Evolutionary conservation across 805 yeast species (phyloP), one percentile per base, ranked within the genome.

Genomic region (Cyberlindnera petersonii): DNA sequence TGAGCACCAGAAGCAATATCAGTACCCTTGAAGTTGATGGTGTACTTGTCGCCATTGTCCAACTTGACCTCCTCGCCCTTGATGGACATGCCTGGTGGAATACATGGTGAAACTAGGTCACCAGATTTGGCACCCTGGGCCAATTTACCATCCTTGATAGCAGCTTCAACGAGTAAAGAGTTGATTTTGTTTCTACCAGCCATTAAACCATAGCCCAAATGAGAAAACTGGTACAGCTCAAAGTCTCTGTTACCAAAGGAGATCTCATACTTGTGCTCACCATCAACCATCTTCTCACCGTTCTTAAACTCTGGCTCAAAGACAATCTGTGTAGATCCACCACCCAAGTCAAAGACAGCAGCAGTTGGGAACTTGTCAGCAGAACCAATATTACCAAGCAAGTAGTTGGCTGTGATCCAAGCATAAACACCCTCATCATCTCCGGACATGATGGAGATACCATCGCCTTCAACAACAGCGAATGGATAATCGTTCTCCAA

Each of bases 251-350:
- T 83, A 44, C 96, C 98, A 62, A 91, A 93, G 17, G 71, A 62
- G 50, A 88, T 72, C 46, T 75, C 75, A 59, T 80, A 88, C 63
- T 86, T 85, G 66, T 87, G 95, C 57, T 89, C 97, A 43, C 97
- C 95, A 10, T 81, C 88, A 33, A 74, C 65, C 83, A 91, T 75
- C 48, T 68, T 59, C 53, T 80, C 82, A 31, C 75, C 68, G 37
- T 68, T 63, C 23, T 61, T 56, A 58, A 79, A 79, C n/a, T 74
- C 73, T 17, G 99, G 99, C 69, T 93, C 98, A 62, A 93, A 93
- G 6, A 93, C 99, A 66, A 93, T 88, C 67, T 94, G 98, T 11
- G 99, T 93, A 6, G 97, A 87, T 4, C 98, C 98, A 56, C 98
- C 98, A 53, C 98, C 99, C 44, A 93, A 75, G 63, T 93, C 99